Evolutionary conservation across 2,329 filamentous ascomycete genomes (phyloP).

Genomic region (Aspergillus viridinutans): DNA sequence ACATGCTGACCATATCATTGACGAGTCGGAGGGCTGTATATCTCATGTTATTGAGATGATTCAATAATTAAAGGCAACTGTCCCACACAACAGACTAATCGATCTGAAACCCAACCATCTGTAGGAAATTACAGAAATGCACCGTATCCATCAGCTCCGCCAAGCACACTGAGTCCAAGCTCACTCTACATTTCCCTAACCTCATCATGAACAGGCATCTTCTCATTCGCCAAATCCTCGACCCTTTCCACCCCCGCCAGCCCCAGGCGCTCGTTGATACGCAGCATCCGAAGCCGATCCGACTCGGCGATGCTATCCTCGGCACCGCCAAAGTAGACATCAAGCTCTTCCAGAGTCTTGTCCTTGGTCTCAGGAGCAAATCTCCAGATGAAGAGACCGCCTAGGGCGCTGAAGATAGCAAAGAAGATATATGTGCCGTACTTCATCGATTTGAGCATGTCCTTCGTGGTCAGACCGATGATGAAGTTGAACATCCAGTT

Average conservation of each 20-base stretch:
- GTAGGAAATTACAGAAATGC: no score
- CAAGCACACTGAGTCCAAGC: no score
- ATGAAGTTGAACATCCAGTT: slow-evolving; percentile 35
- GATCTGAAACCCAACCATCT: no score
- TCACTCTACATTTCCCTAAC: slow-evolving; percentile 9
- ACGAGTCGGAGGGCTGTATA: no score
- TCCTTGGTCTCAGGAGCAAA: slow-evolving; percentile 49
- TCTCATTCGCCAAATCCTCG: slow-evolving; percentile 21
- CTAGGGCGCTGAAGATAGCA: slow-evolving; percentile 35
- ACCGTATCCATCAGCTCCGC: no score
- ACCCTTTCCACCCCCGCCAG: slow-evolving; percentile 38
- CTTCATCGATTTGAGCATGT: slow-evolving; percentile 25
- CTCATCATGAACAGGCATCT: slow-evolving; percentile 11
- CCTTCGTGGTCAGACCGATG: slow-evolving; percentile 28
- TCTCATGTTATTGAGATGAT: no score
- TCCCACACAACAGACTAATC: no score
- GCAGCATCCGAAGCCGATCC: slow-evolving; percentile 61
- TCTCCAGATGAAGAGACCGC: slow-evolving; percentile 33
- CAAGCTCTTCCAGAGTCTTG: slow-evolving; percentile 54
- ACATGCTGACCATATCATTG: no score
- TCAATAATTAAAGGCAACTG: no score
- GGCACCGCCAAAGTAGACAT: slow-evolving; percentile 45
- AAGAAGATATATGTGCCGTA: slow-evolving; percentile 43
- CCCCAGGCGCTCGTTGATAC: slow-evolving; percentile 68
- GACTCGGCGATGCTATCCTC: slow-evolving; percentile 30